These are phyloP conservation scores for Xylaria arbuscula DNA, from an alignment of 2,329 filamentous ascomycete genomes.

Conservation along the genomic window DNA sequence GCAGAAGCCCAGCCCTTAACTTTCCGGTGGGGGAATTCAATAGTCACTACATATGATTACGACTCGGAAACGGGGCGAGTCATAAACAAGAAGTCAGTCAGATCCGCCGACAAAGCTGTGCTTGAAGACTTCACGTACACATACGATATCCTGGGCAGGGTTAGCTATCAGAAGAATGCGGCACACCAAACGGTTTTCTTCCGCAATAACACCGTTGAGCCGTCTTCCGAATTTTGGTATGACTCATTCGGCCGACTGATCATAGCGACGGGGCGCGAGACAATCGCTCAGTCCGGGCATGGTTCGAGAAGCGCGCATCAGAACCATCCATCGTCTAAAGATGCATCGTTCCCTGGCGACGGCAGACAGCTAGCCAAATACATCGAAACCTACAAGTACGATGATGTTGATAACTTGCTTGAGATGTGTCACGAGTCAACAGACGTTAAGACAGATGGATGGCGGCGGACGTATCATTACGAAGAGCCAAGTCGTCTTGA, in stretches of 20 bases:
- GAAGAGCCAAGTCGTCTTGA: too few relatives aligned
- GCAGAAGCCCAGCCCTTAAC: too few relatives aligned
- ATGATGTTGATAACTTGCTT: neutral
- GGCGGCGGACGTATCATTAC: neutral
- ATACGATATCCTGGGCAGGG: neutral
- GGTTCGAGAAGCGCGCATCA: neutral
- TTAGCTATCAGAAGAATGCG: neutral
- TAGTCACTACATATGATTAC: too few relatives aligned
- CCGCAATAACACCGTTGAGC: neutral
- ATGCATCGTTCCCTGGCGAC: too few relatives aligned
- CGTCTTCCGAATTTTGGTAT: neutral
- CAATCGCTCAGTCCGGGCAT: neutral
- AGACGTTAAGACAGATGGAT: neutral
- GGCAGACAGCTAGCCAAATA: neutral
- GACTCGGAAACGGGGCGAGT: too few relatives aligned
- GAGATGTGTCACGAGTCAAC: neutral
- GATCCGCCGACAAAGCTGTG: neutral
- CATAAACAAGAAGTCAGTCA: too few relatives aligned
- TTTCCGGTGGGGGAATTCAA: too few relatives aligned
- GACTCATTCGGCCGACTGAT: neutral
- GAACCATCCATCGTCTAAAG: neutral
- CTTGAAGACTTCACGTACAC: neutral
- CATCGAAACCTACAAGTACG: neutral
- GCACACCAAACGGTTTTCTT: neutral
- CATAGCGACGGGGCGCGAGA: neutral